Evolutionary conservation across 1,284 basidiomycete genomes (phyloP).

Genomic region (Ceratobasidium sp.): DNA sequence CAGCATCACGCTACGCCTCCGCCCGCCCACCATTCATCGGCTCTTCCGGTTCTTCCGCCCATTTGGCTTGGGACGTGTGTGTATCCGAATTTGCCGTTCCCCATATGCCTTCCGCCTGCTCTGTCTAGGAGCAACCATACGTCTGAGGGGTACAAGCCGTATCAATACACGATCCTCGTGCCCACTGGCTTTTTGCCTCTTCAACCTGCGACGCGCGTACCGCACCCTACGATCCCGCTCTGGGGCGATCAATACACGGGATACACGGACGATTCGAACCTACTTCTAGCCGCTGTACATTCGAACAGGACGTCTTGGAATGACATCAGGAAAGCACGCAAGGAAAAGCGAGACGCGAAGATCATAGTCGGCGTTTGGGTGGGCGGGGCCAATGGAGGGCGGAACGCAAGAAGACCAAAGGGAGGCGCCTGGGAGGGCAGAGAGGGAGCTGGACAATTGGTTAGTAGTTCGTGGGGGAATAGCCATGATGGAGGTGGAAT

Average conservation of each 20-base stretch:
- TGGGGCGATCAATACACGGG: slow-evolving; percentile 36
- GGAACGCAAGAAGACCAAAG: slow-evolving; percentile 19
- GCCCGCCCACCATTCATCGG: slow-evolving; percentile 17
- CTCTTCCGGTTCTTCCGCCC: slow-evolving; percentile 36
- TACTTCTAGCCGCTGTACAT: slow-evolving; percentile 39
- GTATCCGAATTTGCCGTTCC: slow-evolving; percentile 49
- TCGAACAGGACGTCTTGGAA: slow-evolving; percentile 10
- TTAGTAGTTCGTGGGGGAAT: slow-evolving; percentile 48
- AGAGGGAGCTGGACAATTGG: slow-evolving; percentile 20
- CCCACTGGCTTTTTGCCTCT: slow-evolving; percentile 22
- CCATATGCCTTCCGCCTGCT: slow-evolving; percentile 27
- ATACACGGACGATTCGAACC: slow-evolving; percentile 50
- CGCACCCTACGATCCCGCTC: slow-evolving; percentile 25
- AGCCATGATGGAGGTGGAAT: slow-evolving; percentile 48
- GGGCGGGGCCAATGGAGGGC: slow-evolving; percentile 38
- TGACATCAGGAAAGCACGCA: slow-evolving; percentile 22
- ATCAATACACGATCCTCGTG: slow-evolving; percentile 34
- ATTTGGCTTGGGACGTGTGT: slow-evolving; percentile 48
- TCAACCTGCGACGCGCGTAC: slow-evolving; percentile 25
- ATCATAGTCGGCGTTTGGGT: slow-evolving; percentile 43
- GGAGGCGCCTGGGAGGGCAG: slow-evolving; percentile 31
- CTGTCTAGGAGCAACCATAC: slow-evolving; percentile 21
- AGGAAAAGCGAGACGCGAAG: slow-evolving; percentile 40
- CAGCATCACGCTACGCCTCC: slow-evolving; percentile 16
- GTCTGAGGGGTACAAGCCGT: slow-evolving; percentile 37